Conservation (phyloP, 1,139 yeast species). For the Blastobotrys elegans region DNA sequence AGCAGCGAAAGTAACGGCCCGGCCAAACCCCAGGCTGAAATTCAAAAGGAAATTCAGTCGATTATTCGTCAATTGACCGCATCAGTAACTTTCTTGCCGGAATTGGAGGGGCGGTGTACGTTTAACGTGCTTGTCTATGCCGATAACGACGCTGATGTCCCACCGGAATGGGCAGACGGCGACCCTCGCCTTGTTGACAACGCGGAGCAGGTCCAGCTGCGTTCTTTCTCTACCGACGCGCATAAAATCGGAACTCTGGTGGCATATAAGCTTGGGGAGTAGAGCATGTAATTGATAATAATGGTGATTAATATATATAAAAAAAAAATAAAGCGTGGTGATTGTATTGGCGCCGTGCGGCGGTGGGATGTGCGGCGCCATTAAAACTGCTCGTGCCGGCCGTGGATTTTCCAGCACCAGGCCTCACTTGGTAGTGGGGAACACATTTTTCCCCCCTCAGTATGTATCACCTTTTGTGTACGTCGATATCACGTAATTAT, state of each 20-base stretch:
- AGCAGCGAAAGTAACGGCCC: conserved; percentile 4
- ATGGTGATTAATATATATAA: no score
- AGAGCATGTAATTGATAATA: conserved; percentile 1
- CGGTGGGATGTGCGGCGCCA: no score
- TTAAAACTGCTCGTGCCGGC: no score
- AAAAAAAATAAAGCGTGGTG: no score
- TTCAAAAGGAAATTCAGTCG: conserved; percentile 75
- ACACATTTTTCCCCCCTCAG: no score
- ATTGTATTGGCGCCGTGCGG: no score
- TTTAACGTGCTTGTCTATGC: conserved; percentile 87
- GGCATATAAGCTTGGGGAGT: conserved; percentile 47
- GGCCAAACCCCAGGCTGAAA: conserved; percentile 43
- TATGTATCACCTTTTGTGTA: no score
- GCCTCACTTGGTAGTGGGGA: no score
- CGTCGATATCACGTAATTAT: no score
- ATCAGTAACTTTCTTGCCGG: conserved; percentile 79
- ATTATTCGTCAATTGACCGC: conserved; percentile 87
- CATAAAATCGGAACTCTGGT: conserved; percentile 77
- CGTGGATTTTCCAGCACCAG: no score
- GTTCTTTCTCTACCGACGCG: conserved; percentile 61
- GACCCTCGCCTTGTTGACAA: conserved; percentile 55
- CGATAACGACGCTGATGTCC: conserved; percentile 65
- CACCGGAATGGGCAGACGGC: conserved; percentile 84
- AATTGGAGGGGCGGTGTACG: conserved; percentile 62
- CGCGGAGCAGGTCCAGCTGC: conserved; percentile 63